Evolutionary conservation across 352 stramenopile genomes (phyloP), one percentile per base, ranked within the genome.

Genomic region (Globisporangium irregulare): DNA sequence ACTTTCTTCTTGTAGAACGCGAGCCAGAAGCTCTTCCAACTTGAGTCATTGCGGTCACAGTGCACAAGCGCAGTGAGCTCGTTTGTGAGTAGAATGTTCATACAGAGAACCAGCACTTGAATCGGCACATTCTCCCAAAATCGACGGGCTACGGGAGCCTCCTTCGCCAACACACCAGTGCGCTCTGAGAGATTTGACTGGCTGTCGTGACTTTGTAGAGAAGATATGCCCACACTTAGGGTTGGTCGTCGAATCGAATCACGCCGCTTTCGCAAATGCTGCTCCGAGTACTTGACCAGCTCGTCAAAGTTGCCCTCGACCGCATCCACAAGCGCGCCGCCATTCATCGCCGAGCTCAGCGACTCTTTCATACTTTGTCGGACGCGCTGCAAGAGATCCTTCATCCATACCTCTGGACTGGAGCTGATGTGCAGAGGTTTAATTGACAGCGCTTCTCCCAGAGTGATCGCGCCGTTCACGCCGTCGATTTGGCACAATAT

Each of bases 321-420:
- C 3, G 78, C 50, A 14, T 69, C 64, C 6, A 77, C 60, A 24
- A 90, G 65, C 38, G 62, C 67, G 8, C 80, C 73, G 55, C 77
- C 72, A 20, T 43, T 57, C 69, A 90, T 86, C 4, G 70, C 56
- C 1, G 59, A 46, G 48, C 59, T 68, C 0, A 86, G 53, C 1
- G 68, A 55, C 8, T 90, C 75, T 34, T 77, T 68, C 56, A 91
- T 72, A 9, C 72, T 67, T 51, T 74, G 67, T 18, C 64, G 67
- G 22, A 92, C 75, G 32, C 70, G 73, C 53, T 79, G 70, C 1
- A 73, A 63, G 14, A 92, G 58, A 20, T 92, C 80, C 67, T 89
- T 86, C 78, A 91, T 81, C 84, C 84, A 92, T 32, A 89, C 70
- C 61, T 92, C 79, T 8, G 78, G 73, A 20, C 75, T 83, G 14